Evolutionary conservation across 192 early-diverging fungal species (phyloP), one percentile per base, ranked within the genome.

Genomic region (Backusella morwellensis): DNA sequence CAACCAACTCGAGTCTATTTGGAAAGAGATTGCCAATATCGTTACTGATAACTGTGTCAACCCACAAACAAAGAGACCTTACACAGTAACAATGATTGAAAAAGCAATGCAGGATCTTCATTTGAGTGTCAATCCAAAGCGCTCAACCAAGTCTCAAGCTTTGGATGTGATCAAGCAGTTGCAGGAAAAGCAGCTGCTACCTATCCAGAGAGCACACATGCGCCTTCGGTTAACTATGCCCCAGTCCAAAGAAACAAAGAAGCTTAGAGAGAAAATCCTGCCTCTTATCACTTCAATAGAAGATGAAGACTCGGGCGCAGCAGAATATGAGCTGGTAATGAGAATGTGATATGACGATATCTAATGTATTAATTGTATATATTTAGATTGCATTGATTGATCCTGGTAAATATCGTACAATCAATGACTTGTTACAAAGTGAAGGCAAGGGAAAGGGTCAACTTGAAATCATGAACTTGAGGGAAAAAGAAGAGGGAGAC

Each of bases 71-170:
- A 95, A 96, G 80, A 88, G 96, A 72, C 96, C 97, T 0, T 97
- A 99, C 73, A 95, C 98, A 0, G 94, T 96, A 68, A 94, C 96
- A 21, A 98, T 98, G 93, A 97, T 99, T 70, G 98, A 99, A 85
- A 98, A 99, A 87, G 92, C 96, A 40, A 96, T 99, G 94, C 84
- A 86, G 1, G 97, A 99, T 72, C 84, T 99, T 34, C 97, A 98
- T 76, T 92, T 95, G 74, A 94, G 91, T 68, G 90, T 98, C 75
- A 95, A 98, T 80, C 92, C 93, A 5, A 97, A 95, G 74, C 85
- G 90, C 26, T 94, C 88, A 73, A 92, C 95, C 17, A 99, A 99
- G 82, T 94, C 93, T 73, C 94, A 95, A 83, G 97, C 98, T 36
- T 82, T 99, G 73, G 97, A 99, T 44, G 95, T 97, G 14, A 99